Conservation (phyloP, 257 asterid species). For the Osmanthus fragrans region DNA sequence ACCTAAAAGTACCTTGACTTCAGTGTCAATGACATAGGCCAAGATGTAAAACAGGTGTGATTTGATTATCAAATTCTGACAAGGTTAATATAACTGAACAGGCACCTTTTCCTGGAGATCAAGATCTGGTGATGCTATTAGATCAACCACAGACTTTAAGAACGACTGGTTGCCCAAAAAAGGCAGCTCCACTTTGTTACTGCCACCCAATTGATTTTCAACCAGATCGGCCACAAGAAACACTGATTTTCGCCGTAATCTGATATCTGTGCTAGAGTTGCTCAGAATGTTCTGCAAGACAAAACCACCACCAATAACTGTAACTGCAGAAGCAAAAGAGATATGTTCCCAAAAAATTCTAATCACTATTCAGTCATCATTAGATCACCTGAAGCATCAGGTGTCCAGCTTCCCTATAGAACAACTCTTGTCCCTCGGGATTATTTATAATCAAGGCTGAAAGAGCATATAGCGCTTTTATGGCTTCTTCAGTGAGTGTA, state of each 20-base stretch:
- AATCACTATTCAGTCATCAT: slow-evolving; percentile 15
- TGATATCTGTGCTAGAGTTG: slow-evolving; percentile 65
- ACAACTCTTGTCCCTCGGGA: slow-evolving; percentile 55
- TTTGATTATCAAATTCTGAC: background rate
- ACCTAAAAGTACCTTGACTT: background rate
- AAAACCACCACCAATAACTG: background rate
- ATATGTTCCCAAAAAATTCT: slow-evolving; percentile 15
- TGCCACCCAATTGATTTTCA: slow-evolving; percentile 48
- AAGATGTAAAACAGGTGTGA: background rate
- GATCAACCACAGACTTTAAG: slow-evolving; percentile 67
- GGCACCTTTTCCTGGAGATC: slow-evolving; percentile 92
- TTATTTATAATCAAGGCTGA: slow-evolving; percentile 80
- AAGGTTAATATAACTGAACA: slow-evolving; percentile 8
- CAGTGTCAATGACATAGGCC: background rate
- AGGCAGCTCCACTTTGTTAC: slow-evolving; percentile 32
- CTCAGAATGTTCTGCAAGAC: slow-evolving; percentile 61
- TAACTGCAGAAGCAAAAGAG: slow-evolving; percentile 20
- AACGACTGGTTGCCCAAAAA: slow-evolving; percentile 53
- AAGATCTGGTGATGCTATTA: slow-evolving; percentile 55
- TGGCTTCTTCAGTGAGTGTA: slow-evolving; percentile 62
- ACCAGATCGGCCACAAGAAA: slow-evolving; percentile 70
- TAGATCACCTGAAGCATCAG: slow-evolving; percentile 74
- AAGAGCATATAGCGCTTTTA: slow-evolving; percentile 74
- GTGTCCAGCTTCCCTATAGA: slow-evolving; percentile 67
- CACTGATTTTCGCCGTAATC: slow-evolving; percentile 65